phyloP scores from a whole-genome alignment of 75 land plant species.

The Cryptomeria japonica region DNA sequence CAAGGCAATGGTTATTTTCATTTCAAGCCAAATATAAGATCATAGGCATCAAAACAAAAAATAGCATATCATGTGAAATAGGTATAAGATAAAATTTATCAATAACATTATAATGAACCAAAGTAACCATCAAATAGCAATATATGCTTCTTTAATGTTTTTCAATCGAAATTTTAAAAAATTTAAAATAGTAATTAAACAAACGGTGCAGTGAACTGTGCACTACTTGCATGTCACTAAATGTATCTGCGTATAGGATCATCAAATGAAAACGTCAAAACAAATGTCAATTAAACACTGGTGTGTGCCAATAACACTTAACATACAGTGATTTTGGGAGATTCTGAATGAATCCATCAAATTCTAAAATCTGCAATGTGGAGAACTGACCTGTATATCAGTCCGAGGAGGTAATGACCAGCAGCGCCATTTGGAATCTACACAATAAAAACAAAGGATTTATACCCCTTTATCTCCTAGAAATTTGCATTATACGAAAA shows the following conservation, averaged over 20 bases:
- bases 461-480: background rate
- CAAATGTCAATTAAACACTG: background rate
- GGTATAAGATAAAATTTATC: background rate
- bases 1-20: background rate
- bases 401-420: constrained; percentile 92
- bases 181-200: background rate
- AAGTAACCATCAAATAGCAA: background rate
- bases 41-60: background rate
- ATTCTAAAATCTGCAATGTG: background rate
- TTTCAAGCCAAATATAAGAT: background rate
- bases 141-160: background rate
- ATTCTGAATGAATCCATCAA: background rate
- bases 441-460: constrained; percentile 10
- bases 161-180: background rate
- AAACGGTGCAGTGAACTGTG: background rate
- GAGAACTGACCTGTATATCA: constrained; percentile 78
- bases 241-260: background rate
- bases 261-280: background rate
- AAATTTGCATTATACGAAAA: background rate
- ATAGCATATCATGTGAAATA: background rate
- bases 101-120: background rate
- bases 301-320: background rate
- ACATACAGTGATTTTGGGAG: background rate
- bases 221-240: background rate
- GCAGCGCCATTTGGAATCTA: constrained; percentile 97